phyloP scores from a whole-genome alignment of 495 filamentous ascomycete genomes.

The Melanomma pulvis-pyrius region DNA sequence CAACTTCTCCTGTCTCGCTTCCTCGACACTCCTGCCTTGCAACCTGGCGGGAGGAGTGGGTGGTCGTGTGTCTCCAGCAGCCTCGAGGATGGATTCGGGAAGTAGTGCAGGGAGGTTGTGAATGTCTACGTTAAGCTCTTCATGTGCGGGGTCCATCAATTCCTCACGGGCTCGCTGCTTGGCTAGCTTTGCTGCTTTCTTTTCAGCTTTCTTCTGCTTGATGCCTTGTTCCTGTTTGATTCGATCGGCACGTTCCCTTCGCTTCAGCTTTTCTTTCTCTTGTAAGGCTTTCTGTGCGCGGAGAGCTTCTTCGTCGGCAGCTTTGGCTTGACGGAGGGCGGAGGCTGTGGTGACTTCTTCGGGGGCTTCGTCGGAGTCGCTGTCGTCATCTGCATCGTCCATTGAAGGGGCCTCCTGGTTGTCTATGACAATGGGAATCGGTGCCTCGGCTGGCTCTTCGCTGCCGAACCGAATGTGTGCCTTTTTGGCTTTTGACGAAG shows the following conservation, averaged over 20 bases:
- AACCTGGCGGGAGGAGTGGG: conserved; percentile 17
- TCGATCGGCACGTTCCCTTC: conserved; percentile 52
- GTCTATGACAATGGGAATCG: conserved; percentile 22
- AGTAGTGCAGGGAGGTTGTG: conserved; percentile 36
- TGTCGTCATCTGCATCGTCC: conserved; percentile 23
- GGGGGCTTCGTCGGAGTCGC: conserved; percentile 56
- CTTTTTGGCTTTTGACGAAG: neutral
- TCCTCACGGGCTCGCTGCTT: conserved; percentile 36
- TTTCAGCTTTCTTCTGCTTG: conserved; percentile 45
- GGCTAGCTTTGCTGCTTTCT: conserved; percentile 35
- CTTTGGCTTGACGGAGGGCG: conserved; percentile 31
- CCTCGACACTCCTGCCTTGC: conserved; percentile 3
- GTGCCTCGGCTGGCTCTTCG: conserved; percentile 47
- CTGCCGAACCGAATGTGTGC: conserved; percentile 48
- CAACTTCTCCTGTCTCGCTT: conserved; percentile 25
- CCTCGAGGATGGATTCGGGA: conserved; percentile 33
- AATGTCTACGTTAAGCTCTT: conserved; percentile 25
- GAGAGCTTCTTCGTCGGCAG: conserved; percentile 29
- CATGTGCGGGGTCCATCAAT: conserved; percentile 36
- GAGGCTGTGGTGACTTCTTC: conserved; percentile 48
- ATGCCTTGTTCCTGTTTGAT: conserved; percentile 46
- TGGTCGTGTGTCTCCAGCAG: conserved; percentile 22
- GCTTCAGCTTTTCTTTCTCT: conserved; percentile 49
- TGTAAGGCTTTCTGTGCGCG: conserved; percentile 42
- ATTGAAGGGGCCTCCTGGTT: neutral